Evolutionary conservation across 2,329 filamentous ascomycete genomes (phyloP).

Genomic region (Fusarium siculi): DNA sequence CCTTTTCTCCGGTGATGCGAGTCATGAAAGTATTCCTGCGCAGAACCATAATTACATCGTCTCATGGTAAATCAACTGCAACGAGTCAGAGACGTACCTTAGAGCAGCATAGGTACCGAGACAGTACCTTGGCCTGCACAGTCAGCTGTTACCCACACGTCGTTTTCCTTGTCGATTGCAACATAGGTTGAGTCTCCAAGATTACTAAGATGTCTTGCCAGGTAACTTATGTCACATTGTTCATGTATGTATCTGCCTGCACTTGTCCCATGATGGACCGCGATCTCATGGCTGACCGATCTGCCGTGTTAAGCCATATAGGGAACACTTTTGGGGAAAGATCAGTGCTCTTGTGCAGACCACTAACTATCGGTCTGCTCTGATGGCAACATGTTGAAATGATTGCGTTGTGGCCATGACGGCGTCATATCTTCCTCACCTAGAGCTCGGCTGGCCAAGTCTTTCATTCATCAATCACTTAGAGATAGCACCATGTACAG

Average conservation of each 20-base stretch:
- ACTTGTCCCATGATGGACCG: constrained; percentile 19
- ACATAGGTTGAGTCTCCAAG: background rate
- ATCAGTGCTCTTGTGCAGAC: background rate
- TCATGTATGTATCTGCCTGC: constrained; percentile 4
- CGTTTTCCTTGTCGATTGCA: background rate
- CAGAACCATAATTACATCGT: background rate
- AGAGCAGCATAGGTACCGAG: background rate
- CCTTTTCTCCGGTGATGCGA: background rate
- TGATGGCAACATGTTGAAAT: background rate
- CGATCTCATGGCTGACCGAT: constrained; percentile 6
- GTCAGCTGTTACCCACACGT: constrained; percentile 2
- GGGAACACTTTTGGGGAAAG: background rate
- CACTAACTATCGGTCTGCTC: background rate
- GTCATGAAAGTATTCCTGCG: background rate
- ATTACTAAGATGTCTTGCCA: background rate
- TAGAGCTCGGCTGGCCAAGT: background rate
- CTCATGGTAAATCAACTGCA: background rate
- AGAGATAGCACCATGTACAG: background rate
- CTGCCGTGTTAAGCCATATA: background rate
- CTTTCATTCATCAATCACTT: background rate
- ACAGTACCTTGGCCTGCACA: background rate
- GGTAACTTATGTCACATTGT: background rate
- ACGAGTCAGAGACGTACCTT: background rate
- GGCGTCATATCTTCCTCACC: background rate
- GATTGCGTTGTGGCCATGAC: background rate